Conservation (phyloP, 495 filamentous ascomycete genomes). For the Penicillium daleae region DNA sequence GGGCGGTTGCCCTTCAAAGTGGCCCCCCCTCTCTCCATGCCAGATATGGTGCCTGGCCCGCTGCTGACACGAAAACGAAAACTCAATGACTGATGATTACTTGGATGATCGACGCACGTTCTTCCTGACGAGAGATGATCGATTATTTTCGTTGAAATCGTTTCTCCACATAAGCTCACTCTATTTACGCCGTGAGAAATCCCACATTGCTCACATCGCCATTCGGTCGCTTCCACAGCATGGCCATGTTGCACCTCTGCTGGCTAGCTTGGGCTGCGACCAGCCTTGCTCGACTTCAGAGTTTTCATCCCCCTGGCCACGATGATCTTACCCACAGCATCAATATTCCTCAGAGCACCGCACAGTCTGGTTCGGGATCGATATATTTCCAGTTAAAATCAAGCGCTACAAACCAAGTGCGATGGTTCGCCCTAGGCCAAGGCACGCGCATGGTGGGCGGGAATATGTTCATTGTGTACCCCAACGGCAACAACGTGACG, state of each 20-base stretch:
- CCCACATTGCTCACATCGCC: neutral
- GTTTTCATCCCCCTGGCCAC: constrained; percentile 31
- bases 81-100: neutral
- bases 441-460: constrained; percentile 63
- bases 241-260: neutral
- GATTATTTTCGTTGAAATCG: too few relatives aligned
- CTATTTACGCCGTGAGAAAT: neutral
- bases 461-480: constrained; percentile 75
- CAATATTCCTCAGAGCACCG: constrained; percentile 35
- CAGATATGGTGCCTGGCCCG: constrained; percentile 2
- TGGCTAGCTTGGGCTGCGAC: neutral
- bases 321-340: constrained; percentile 36
- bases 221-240: neutral
- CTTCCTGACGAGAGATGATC: neutral
- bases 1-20: too few relatives aligned
- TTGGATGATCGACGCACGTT: constrained; percentile 2
- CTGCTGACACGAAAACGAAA: constrained; percentile 2
- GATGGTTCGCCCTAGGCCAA: constrained; percentile 70
- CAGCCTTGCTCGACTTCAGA: constrained; percentile 29
- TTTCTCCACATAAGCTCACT: too few relatives aligned
- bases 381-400: constrained; percentile 69
- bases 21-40: neutral
- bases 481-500: constrained; percentile 57
- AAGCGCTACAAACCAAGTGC: constrained; percentile 56
- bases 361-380: constrained; percentile 31